Percentiles rank a stretch among this genome's conserved stretches.
Conservation (phyloP, 2,329 filamentous ascomycete species). For the Simplicillium aogashimaense region DNA sequence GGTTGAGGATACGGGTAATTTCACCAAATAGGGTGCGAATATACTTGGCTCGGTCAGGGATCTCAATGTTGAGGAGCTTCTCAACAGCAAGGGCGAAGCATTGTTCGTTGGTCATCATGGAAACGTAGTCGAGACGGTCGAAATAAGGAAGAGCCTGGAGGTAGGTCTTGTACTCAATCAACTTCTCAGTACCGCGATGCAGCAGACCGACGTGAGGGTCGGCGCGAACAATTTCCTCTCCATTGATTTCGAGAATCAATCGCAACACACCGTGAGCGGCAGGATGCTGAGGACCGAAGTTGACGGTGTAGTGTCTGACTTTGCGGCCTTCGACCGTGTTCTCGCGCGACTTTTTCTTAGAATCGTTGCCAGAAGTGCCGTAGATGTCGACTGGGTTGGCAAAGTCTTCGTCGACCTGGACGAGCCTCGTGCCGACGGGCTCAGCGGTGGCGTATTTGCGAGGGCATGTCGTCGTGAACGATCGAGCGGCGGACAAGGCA, state of each 20-base stretch:
- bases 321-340: slow-evolving; percentile 56
- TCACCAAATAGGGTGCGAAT: slow-evolving; percentile 94
- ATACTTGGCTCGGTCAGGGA: slow-evolving; percentile 91
- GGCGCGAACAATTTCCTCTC: slow-evolving; percentile 92
- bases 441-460: slow-evolving; percentile 52
- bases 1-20: slow-evolving; percentile 88
- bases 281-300: slow-evolving; percentile 97
- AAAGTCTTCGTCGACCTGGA: slow-evolving; percentile 58
- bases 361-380: slow-evolving; percentile 30
- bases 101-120: slow-evolving; percentile 99
- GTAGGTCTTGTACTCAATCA: slow-evolving; percentile 99
- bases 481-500: slow-evolving; percentile 33
- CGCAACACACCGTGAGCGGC: slow-evolving; percentile 97
- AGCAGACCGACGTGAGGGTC: slow-evolving; percentile 95
- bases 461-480: slow-evolving; percentile 55
- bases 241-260: slow-evolving; percentile 93
- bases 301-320: slow-evolving; percentile 98
- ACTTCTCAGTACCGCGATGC: slow-evolving; percentile 95
- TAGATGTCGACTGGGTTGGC: slow-evolving; percentile 39
- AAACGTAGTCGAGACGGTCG: slow-evolving; percentile 96
- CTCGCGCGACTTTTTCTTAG: slow-evolving; percentile 35
- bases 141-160: slow-evolving; percentile 97
- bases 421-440: slow-evolving; percentile 44
- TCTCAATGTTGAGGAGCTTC: slow-evolving; percentile 94
- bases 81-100: slow-evolving; percentile 92